Conservation (phyloP, 371 early-diverging fungal species). For the Rhizopus stolonifer region DNA sequence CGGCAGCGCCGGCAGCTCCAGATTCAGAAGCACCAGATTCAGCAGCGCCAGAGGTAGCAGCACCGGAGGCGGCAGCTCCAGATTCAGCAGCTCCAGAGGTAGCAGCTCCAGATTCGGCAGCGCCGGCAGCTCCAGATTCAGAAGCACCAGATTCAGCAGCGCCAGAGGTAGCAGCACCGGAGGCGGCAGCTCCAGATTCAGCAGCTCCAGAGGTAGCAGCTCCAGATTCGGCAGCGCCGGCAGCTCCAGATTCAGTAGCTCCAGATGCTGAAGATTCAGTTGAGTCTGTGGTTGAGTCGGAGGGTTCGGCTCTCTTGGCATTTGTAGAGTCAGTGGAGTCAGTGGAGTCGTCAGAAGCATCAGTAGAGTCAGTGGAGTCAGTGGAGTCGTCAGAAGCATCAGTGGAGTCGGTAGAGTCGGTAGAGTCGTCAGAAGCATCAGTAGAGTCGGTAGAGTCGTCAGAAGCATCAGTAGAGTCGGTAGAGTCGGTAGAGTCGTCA, state of each 20-base stretch:
- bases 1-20: too few relatives aligned
- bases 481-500: conserved; percentile 2
- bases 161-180: neutral
- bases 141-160: neutral
- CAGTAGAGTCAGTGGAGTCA: conserved; percentile 18
- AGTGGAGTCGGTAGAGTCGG: conserved; percentile 5
- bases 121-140: neutral
- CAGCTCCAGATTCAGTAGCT: neutral
- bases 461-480: conserved; percentile 10
- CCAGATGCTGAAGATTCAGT: conserved; percentile 3
- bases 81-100: conserved; percentile 3
- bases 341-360: conserved; percentile 1
- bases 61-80: neutral
- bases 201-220: conserved; percentile 8
- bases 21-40: conserved; percentile 5
- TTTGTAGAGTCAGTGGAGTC: neutral
- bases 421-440: conserved; percentile 15
- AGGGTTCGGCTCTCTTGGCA: neutral
- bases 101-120: neutral
- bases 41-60: neutral
- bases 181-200: neutral
- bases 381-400: conserved; percentile 9
- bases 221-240: neutral
- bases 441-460: conserved; percentile 21
- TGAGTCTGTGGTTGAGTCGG: conserved; percentile 1